Percentiles rank a stretch among this genome's conserved stretches.
Conservation (phyloP, 257 asterid genomes). For the Solanum sejunctum region DNA sequence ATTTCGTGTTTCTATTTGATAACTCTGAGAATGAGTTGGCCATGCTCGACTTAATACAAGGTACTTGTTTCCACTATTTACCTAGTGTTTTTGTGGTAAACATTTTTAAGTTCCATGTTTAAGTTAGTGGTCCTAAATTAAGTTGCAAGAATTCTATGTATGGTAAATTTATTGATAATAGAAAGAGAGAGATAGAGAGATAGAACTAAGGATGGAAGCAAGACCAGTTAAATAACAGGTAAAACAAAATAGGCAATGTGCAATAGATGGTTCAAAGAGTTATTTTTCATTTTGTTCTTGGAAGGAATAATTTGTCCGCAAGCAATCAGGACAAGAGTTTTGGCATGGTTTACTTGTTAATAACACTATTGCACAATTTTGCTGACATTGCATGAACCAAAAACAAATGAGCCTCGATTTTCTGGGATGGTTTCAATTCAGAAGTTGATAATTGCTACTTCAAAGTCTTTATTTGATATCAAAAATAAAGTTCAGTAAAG, state of each 20-base stretch:
- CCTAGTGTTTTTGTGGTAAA: neutral
- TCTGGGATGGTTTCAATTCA: neutral
- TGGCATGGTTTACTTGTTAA: neutral
- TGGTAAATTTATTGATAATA: neutral
- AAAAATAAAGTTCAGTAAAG: neutral
- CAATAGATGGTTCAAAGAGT: neutral
- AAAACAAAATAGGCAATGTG: neutral
- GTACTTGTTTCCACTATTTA: neutral
- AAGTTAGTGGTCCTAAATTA: neutral
- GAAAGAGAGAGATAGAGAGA: neutral
- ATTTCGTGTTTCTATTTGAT: constrained; percentile 22
- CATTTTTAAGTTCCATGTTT: neutral
- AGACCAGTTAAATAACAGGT: neutral
- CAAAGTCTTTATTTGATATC: neutral
- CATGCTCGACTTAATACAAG: constrained; percentile 29
- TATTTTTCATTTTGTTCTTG: neutral
- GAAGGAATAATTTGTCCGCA: neutral
- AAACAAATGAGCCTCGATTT: neutral
- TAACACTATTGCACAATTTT: neutral
- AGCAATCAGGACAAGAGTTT: neutral
- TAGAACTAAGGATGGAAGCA: neutral
- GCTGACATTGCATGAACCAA: neutral
- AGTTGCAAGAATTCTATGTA: neutral
- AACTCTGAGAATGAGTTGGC: constrained; percentile 23
- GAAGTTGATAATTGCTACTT: neutral